phyloP scores from a whole-genome alignment of 2,329 filamentous ascomycete genomes.

The Cercospora zeae-maydis region DNA sequence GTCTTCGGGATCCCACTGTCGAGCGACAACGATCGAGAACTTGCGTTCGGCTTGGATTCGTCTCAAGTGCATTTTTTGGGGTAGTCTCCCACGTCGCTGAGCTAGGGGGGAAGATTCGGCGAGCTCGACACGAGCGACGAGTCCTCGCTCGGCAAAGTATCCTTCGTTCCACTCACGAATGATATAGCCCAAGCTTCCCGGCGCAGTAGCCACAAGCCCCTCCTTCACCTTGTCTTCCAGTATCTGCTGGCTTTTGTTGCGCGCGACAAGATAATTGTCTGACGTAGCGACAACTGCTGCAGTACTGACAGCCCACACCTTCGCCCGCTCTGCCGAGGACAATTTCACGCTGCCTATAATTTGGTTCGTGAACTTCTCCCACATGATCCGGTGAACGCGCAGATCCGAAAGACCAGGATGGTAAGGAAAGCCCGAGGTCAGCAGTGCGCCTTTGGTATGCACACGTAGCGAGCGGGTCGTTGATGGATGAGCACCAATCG shows the following conservation, averaged over 20 bases:
- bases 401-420: constrained; percentile 27
- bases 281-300: constrained; percentile 16
- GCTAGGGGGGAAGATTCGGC: constrained; percentile 19
- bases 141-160: constrained; percentile 27
- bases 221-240: constrained; percentile 26
- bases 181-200: constrained; percentile 21
- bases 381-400: constrained; percentile 25
- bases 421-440: constrained; percentile 27
- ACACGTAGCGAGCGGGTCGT: constrained; percentile 17
- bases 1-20: constrained; percentile 15
- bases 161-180: constrained; percentile 27
- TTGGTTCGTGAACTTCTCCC: constrained; percentile 26
- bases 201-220: constrained; percentile 19
- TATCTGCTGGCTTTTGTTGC: constrained; percentile 20
- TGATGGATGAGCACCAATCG: background rate
- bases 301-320: constrained; percentile 20
- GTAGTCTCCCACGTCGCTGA: constrained; percentile 18
- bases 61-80: constrained; percentile 17
- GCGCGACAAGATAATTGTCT: constrained; percentile 10
- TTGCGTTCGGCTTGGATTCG: constrained; percentile 25
- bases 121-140: constrained; percentile 24
- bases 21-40: constrained; percentile 27
- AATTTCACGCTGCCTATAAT: constrained; percentile 22
- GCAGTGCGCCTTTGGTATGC: constrained; percentile 23
- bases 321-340: constrained; percentile 21